Percentiles rank a stretch among this genome's conserved stretches.
Conservation (phyloP, 2,329 filamentous ascomycete species). For the Dactylellina sp. region DNA sequence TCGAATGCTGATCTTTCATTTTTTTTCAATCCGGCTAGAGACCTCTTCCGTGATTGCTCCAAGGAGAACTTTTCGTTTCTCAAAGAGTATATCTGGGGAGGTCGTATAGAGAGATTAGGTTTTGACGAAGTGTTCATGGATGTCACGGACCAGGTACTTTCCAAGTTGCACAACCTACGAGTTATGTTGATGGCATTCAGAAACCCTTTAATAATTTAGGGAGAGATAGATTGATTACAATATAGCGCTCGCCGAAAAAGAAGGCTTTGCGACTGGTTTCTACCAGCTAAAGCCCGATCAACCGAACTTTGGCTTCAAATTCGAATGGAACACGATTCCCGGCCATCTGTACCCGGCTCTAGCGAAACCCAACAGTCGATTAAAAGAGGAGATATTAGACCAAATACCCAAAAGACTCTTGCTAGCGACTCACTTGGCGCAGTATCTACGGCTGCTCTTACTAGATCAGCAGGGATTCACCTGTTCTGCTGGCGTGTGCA, state of each 20-base stretch:
- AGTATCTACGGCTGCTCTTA: slow-evolving; percentile 77
- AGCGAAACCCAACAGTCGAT: slow-evolving; percentile 55
- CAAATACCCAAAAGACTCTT: slow-evolving; percentile 72
- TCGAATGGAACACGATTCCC: slow-evolving; percentile 76
- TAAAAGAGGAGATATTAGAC: slow-evolving; percentile 57
- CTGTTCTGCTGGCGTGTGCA: slow-evolving; percentile 86
- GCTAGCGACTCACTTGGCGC: slow-evolving; percentile 83
- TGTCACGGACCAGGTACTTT: slow-evolving; percentile 73
- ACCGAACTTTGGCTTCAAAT: slow-evolving; percentile 82
- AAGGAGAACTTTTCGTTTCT: slow-evolving; percentile 83
- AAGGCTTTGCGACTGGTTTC: slow-evolving; percentile 74
- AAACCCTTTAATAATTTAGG: too few relatives aligned
- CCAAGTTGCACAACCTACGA: background rate
- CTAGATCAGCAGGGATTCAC: slow-evolving; percentile 85
- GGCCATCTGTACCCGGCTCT: slow-evolving; percentile 72
- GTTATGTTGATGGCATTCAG: too few relatives aligned
- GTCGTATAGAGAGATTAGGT: slow-evolving; percentile 81
- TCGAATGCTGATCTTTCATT: background rate
- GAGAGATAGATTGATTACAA: slow-evolving; percentile 88
- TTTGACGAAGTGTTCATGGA: slow-evolving; percentile 92
- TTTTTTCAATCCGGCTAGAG: slow-evolving; percentile 17
- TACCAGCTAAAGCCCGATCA: slow-evolving; percentile 80
- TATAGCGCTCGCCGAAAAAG: slow-evolving; percentile 66
- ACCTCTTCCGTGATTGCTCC: slow-evolving; percentile 84
- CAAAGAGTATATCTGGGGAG: slow-evolving; percentile 79